Conservation (phyloP, 805 yeast species). For the Schizosaccharomyces cryophilus region DNA sequence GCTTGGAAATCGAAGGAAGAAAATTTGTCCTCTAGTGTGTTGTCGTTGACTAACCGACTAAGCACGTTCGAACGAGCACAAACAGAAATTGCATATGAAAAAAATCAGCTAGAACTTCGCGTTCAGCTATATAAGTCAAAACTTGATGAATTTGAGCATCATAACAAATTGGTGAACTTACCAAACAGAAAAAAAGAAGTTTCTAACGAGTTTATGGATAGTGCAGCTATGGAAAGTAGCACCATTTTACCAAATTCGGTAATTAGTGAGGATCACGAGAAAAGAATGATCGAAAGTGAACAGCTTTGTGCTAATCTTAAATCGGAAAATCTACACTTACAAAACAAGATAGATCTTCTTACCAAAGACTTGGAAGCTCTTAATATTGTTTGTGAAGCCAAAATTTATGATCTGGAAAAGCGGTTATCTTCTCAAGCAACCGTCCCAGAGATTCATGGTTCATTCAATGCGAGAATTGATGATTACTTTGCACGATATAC, state of each 20-base stretch:
- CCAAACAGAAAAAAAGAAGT: neutral
- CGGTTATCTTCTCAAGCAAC: neutral
- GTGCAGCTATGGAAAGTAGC: neutral
- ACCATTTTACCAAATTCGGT: neutral
- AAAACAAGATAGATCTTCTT: neutral
- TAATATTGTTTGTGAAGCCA: neutral
- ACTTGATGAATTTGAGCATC: neutral
- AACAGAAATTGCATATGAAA: neutral
- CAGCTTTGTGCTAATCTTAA: neutral
- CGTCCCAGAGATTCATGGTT: neutral
- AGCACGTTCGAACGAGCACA: neutral
- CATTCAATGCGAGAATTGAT: neutral
- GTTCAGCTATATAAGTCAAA: neutral
- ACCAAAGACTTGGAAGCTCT: neutral
- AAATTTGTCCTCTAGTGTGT: conserved; percentile 10
- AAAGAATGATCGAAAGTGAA: neutral
- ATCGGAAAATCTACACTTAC: neutral
- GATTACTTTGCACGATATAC: neutral
- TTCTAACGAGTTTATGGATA: neutral
- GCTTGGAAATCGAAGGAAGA: conserved; percentile 10
- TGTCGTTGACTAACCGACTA: conserved; percentile 11
- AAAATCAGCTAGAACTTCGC: neutral
- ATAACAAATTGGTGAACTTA: neutral
- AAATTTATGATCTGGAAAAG: neutral
- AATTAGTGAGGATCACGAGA: neutral